Conservation (phyloP, 2,329 filamentous ascomycete genomes). For the Aspergillus sp. region DNA sequence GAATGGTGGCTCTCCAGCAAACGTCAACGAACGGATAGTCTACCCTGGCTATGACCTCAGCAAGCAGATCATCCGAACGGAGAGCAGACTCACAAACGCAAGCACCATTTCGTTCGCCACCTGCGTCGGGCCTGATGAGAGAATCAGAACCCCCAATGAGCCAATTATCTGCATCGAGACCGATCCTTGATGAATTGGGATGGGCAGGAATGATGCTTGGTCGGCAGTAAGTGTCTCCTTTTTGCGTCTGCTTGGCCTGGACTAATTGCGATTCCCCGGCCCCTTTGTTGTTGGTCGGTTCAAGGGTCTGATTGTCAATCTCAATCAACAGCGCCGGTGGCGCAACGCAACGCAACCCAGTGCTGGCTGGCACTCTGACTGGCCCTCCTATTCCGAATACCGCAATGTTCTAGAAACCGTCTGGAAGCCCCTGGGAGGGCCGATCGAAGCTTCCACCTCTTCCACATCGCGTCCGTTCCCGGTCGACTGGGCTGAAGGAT, state of each 20-base stretch:
- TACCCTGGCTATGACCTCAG: constrained; percentile 8
- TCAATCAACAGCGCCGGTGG: constrained; percentile 8
- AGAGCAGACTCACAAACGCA: not conserved
- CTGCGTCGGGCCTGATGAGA: not conserved
- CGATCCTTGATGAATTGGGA: not conserved
- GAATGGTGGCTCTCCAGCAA: not conserved
- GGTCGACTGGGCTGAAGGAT: constrained; percentile 10
- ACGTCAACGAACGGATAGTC: not conserved
- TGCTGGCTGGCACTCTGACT: not conserved
- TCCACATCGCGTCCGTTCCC: constrained; percentile 17
- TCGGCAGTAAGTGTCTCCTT: not conserved
- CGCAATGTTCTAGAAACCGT: constrained; percentile 38
- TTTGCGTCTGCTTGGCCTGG: not conserved
- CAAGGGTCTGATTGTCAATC: constrained; percentile 3
- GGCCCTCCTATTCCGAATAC: constrained; percentile 8
- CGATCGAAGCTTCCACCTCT: constrained; percentile 29
- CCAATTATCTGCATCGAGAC: not conserved
- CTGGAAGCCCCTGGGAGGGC: constrained; percentile 30
- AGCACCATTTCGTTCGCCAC: constrained; percentile 1
- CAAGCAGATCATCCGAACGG: constrained; percentile 9
- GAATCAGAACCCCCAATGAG: not conserved
- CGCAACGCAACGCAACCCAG: constrained; percentile 18
- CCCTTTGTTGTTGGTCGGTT: not conserved
- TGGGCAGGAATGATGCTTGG: not conserved
- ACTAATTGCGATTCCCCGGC: not conserved